Conservation (phyloP, 176 grass and related monocot genomes). For the Carex parvula region DNA sequence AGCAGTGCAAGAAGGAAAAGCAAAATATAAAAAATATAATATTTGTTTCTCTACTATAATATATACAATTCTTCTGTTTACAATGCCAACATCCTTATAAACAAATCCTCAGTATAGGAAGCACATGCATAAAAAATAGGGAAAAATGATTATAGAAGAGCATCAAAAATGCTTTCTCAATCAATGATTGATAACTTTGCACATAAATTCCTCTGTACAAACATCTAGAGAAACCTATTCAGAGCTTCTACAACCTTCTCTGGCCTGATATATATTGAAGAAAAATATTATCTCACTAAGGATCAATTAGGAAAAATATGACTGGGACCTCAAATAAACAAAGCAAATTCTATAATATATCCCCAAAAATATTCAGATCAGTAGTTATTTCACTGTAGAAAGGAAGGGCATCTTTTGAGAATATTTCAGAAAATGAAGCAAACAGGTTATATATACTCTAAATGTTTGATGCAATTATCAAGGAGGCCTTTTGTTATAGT, state of each 20-base stretch:
- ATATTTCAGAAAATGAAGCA: not conserved
- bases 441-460: not conserved
- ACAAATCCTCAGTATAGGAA: not conserved
- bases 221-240: conserved; percentile 45
- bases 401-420: not conserved
- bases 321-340: not conserved
- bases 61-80: not conserved
- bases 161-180: conserved; percentile 3
- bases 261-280: conserved; percentile 45
- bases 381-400: not conserved
- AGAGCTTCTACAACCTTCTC: conserved; percentile 81
- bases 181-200: not conserved
- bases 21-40: not conserved
- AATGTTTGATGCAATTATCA: not conserved
- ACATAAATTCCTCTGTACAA: not conserved
- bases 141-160: not conserved
- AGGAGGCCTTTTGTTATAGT: not conserved
- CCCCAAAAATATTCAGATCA: not conserved
- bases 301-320: not conserved
- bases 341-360: not conserved
- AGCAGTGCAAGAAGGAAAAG: not conserved
- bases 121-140: not conserved
- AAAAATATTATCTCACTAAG: not conserved
- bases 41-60: not conserved
- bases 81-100: not conserved